phyloP scores from a whole-genome alignment of 805 yeast species.

The Hanseniaspora meyeri region DNA sequence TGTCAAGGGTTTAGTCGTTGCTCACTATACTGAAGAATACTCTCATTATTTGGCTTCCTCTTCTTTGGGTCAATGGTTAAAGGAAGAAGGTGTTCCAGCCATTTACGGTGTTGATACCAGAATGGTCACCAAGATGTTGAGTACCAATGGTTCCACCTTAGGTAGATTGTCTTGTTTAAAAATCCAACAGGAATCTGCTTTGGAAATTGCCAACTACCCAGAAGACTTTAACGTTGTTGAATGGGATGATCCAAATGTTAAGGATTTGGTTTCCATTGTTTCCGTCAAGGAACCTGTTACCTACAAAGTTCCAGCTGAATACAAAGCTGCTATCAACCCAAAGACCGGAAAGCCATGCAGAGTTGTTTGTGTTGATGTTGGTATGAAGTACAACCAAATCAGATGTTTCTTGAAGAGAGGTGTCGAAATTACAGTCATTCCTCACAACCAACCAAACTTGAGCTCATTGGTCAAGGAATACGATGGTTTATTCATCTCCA shows the following conservation, averaged over 20 bases:
- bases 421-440: slow-evolving; percentile 88
- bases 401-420: slow-evolving; percentile 95
- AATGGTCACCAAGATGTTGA: slow-evolving; percentile 80
- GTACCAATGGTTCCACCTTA: slow-evolving; percentile 83
- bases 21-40: slow-evolving; percentile 79
- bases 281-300: slow-evolving; percentile 64
- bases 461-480: slow-evolving; percentile 43
- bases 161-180: slow-evolving; percentile 72
- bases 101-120: slow-evolving; percentile 97
- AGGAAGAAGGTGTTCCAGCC: slow-evolving; percentile 86
- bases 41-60: slow-evolving; percentile 89
- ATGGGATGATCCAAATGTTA: slow-evolving; percentile 85
- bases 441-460: slow-evolving; percentile 83
- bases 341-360: slow-evolving; percentile 63
- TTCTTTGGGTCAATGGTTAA: slow-evolving; percentile 86
- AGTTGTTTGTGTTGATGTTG: slow-evolving; percentile 87
- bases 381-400: slow-evolving; percentile 95
- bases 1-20: slow-evolving; percentile 91
- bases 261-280: slow-evolving; percentile 85
- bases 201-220: slow-evolving; percentile 40
- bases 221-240: slow-evolving; percentile 60
- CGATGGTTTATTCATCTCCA: slow-evolving; percentile 91
- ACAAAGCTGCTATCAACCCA: slow-evolving; percentile 26
- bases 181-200: slow-evolving; percentile 23
- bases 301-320: slow-evolving; percentile 54